phyloP scores from a whole-genome alignment of 192 early-diverging fungal genomes.

The Radiomyces spectabilis region DNA sequence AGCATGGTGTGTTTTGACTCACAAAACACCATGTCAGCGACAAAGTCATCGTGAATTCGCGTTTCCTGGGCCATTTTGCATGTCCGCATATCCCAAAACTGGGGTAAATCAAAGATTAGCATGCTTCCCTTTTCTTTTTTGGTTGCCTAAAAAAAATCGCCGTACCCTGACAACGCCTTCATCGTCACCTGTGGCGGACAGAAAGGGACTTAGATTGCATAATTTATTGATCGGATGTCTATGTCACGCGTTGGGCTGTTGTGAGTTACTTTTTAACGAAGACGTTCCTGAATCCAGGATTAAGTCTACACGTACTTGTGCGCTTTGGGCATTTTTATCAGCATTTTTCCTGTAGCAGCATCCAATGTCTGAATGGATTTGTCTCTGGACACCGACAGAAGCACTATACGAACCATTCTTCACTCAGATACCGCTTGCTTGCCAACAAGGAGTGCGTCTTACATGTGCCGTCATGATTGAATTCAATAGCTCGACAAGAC shows the following conservation, averaged over 20 bases:
- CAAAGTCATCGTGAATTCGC: slow-evolving; percentile 85
- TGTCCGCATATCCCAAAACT: slow-evolving; percentile 88
- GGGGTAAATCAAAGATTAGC: neutral
- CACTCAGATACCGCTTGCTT: slow-evolving; percentile 1
- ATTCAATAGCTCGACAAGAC: slow-evolving; percentile 83
- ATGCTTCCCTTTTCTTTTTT: too few relatives aligned
- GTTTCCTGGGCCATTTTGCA: slow-evolving; percentile 69
- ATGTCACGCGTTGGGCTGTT: neutral
- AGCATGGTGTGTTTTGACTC: slow-evolving; percentile 66
- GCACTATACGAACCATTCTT: neutral
- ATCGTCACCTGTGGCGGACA: slow-evolving; percentile 92
- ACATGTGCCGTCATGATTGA: slow-evolving; percentile 67
- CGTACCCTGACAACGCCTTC: slow-evolving; percentile 74
- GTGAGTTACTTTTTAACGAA: slow-evolving; percentile 3
- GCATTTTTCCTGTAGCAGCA: slow-evolving; percentile 62
- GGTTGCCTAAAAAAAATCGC: neutral
- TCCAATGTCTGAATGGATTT: slow-evolving; percentile 75
- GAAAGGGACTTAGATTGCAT: slow-evolving; percentile 54
- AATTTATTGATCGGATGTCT: slow-evolving; percentile 73
- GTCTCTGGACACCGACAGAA: slow-evolving; percentile 67
- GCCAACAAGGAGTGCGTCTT: neutral
- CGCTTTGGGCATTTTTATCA: slow-evolving; percentile 64
- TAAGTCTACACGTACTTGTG: slow-evolving; percentile 73
- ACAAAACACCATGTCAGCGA: slow-evolving; percentile 76
- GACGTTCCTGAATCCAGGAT: too few relatives aligned